Conservation (phyloP, 2,329 filamentous ascomycete genomes). For the Cercospora canescens region DNA sequence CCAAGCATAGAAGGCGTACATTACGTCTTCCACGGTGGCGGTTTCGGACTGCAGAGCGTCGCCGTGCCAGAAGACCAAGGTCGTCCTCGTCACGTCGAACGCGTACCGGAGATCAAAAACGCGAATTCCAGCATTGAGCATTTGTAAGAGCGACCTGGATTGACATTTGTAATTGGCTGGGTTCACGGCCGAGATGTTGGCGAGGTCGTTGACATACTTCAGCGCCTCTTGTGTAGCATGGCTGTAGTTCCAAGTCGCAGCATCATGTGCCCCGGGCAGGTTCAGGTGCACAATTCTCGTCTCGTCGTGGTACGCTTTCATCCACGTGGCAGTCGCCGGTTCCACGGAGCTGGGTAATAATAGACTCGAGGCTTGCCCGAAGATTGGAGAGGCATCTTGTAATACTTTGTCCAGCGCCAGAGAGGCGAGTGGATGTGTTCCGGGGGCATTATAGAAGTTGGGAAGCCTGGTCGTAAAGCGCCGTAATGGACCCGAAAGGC, state of each 20-base stretch:
- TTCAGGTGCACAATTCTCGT: constrained; percentile 50
- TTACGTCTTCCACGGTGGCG: constrained; percentile 46
- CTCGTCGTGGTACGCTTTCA: constrained; percentile 46
- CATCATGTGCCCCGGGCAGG: constrained; percentile 54
- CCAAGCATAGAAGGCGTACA: constrained; percentile 53
- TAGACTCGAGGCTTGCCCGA: constrained; percentile 34
- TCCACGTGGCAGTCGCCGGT: constrained; percentile 44
- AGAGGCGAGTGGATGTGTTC: constrained; percentile 27
- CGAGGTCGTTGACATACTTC: constrained; percentile 42
- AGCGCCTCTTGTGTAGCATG: constrained; percentile 44
- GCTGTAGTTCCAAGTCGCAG: constrained; percentile 55
- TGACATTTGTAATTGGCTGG: constrained; percentile 47
- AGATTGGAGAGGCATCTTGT: constrained; percentile 44
- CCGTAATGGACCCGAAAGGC: constrained; percentile 10
- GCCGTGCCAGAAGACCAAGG: constrained; percentile 52
- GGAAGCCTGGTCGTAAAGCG: constrained; percentile 4
- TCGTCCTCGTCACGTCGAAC: constrained; percentile 47
- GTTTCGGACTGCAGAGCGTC: constrained; percentile 47
- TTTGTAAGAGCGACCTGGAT: constrained; percentile 38
- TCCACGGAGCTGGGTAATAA: constrained; percentile 18
- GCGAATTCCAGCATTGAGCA: constrained; percentile 50
- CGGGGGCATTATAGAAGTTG: background rate
- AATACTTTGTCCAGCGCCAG: constrained; percentile 47
- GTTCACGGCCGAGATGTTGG: constrained; percentile 37
- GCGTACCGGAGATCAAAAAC: constrained; percentile 55